These are phyloP conservation scores for Diaporthe citriasiana DNA, from an alignment of 2,329 filamentous ascomycete species.

Conservation along the genomic window DNA sequence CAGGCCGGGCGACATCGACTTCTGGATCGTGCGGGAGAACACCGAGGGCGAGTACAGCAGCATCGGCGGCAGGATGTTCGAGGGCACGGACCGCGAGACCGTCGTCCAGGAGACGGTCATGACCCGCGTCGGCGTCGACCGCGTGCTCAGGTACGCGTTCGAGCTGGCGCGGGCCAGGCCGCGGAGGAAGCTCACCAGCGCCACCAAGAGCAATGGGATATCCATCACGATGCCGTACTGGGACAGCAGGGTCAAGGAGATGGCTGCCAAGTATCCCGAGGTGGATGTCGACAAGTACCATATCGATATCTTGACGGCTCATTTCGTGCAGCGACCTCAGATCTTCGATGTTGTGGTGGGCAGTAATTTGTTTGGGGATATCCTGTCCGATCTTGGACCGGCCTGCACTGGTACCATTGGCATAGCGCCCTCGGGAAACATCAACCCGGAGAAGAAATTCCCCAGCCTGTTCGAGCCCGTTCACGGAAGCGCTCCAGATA, in stretches of 20 bases:
- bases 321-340: constrained; percentile 71
- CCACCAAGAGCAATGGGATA: constrained; percentile 76
- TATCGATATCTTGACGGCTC: constrained; percentile 74
- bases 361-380: constrained; percentile 72
- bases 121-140: constrained; percentile 69
- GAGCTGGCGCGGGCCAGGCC: constrained; percentile 69
- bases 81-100: constrained; percentile 69
- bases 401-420: constrained; percentile 76
- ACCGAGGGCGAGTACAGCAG: constrained; percentile 75
- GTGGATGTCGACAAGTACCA: constrained; percentile 73
- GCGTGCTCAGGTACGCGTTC: constrained; percentile 73
- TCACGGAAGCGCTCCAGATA: constrained; percentile 75
- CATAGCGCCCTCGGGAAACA: constrained; percentile 74
- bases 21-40: constrained; percentile 76
- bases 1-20: constrained; percentile 71
- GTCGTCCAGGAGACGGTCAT: constrained; percentile 74
- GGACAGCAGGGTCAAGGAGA: constrained; percentile 70
- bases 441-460: constrained; percentile 71
- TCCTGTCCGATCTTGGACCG: constrained; percentile 74
- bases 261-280: constrained; percentile 68
- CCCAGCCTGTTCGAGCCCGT: constrained; percentile 76
- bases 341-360: constrained; percentile 73
- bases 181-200: constrained; percentile 70
- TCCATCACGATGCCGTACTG: constrained; percentile 76
- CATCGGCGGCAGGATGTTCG: constrained; percentile 72